These are phyloP conservation scores for Vigna unguiculata DNA, from an alignment of 306 rosid genomes.

Conservation along the genomic window DNA sequence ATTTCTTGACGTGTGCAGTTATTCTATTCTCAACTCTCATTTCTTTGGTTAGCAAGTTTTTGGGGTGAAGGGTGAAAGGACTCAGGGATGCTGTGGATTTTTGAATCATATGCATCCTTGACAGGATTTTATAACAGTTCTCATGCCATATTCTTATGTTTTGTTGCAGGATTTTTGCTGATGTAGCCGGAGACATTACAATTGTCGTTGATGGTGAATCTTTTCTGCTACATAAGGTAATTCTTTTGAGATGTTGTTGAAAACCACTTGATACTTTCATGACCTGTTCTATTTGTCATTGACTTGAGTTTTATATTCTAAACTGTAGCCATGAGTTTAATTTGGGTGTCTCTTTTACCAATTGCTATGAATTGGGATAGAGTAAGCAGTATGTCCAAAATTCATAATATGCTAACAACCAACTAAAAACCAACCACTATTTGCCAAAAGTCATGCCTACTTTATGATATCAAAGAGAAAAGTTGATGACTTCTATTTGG, in stretches of 20 bases:
- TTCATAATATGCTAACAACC: conserved; percentile 27
- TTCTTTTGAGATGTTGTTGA: conserved; percentile 10
- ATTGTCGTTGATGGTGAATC: conserved; percentile 79
- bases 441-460: conserved; percentile 1
- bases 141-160: conserved; percentile 8
- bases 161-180: conserved; percentile 76
- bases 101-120: not conserved
- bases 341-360: not conserved
- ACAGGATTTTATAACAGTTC: conserved; percentile 18
- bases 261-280: not conserved
- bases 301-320: conserved; percentile 8
- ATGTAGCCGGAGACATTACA: conserved; percentile 91
- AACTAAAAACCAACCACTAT: conserved; percentile 24
- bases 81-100: conserved; percentile 12
- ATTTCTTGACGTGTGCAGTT: not conserved
- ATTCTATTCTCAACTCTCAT: conserved; percentile 20
- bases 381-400: conserved; percentile 1
- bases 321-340: conserved; percentile 9
- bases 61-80: not conserved
- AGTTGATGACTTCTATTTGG: conserved; percentile 16
- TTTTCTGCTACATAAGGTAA: conserved; percentile 88
- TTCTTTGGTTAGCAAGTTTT: conserved; percentile 6
- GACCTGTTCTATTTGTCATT: conserved; percentile 20
- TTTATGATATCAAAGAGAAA: conserved; percentile 22
- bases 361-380: conserved; percentile 3